These are phyloP conservation scores for Macadamia tetraphylla DNA, from an alignment of 164 flowering plant genomes.

Conservation along the genomic window DNA sequence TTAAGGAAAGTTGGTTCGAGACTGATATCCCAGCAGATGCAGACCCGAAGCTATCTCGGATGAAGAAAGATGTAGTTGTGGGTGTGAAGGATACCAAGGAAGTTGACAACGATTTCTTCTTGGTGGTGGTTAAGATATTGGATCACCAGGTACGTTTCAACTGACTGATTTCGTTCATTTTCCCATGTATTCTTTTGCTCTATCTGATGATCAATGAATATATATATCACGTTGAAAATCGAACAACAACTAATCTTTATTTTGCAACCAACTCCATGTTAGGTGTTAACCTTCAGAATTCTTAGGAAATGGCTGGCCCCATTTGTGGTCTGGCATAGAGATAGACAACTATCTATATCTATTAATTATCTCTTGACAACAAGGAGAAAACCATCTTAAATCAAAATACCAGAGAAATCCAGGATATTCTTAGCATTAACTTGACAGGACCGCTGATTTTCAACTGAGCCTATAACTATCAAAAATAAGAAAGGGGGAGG, in stretches of 20 bases:
- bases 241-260: no score
- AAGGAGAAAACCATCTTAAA: neutral
- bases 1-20: conserved; percentile 75
- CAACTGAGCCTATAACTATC: no score
- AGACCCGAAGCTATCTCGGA: conserved; percentile 66
- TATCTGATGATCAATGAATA: neutral
- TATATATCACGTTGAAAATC: neutral
- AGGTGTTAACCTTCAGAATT: no score
- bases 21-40: conserved; percentile 39
- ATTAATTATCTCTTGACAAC: neutral
- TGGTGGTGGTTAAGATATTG: conserved; percentile 73
- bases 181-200: neutral
- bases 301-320: neutral
- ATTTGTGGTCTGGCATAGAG: neutral
- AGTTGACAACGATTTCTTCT: conserved; percentile 81
- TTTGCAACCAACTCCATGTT: no score
- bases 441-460: no score
- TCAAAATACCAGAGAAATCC: neutral
- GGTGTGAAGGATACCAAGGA: conserved; percentile 73
- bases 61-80: conserved; percentile 79
- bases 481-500: no score
- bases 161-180: neutral
- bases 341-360: neutral
- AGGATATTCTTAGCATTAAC: neutral
- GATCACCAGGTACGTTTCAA: conserved; percentile 63